Evolutionary conservation across 169 alveolate genomes (phyloP).

Genomic region (Miamiensis avidus): DNA sequence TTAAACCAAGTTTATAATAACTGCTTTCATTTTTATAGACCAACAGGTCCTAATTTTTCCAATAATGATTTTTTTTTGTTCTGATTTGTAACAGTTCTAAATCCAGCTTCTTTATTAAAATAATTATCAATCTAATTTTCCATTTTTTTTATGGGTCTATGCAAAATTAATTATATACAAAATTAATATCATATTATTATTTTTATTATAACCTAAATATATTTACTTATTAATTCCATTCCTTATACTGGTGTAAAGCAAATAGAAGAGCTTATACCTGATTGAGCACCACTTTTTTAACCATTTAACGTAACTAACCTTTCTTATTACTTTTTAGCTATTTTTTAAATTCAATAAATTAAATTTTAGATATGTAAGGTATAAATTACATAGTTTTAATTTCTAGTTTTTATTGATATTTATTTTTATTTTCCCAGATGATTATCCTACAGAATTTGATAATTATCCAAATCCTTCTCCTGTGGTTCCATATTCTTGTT

Average conservation of each 20-base stretch:
- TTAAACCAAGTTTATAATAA: background rate
- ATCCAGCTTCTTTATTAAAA: conserved; percentile 60
- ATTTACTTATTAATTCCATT: conserved; percentile 46
- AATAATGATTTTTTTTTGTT: conserved; percentile 6
- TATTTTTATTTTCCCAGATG: conserved; percentile 50
- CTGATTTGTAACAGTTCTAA: conserved; percentile 50
- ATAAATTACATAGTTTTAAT: conserved; percentile 17
- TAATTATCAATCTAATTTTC: conserved; percentile 43
- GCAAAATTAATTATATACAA: conserved; percentile 2
- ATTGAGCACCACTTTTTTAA: conserved; percentile 34
- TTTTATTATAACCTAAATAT: background rate
- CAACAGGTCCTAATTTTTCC: background rate
- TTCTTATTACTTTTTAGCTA: conserved; percentile 22
- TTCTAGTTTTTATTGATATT: conserved; percentile 31
- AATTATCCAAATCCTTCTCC: conserved; percentile 75
- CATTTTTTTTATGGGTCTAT: conserved; percentile 24
- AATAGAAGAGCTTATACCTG: conserved; percentile 53
- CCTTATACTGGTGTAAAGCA: conserved; percentile 53
- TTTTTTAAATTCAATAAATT: background rate
- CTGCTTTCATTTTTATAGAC: background rate
- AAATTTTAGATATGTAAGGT: too few relatives aligned
- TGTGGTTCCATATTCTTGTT: conserved; percentile 70
- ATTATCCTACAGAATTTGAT: conserved; percentile 28
- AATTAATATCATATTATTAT: conserved; percentile 23
- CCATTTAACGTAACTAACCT: conserved; percentile 21